These are phyloP conservation scores for Melampsora larici-populina DNA, from an alignment of 1,284 basidiomycete genomes.

Conservation along the genomic window DNA sequence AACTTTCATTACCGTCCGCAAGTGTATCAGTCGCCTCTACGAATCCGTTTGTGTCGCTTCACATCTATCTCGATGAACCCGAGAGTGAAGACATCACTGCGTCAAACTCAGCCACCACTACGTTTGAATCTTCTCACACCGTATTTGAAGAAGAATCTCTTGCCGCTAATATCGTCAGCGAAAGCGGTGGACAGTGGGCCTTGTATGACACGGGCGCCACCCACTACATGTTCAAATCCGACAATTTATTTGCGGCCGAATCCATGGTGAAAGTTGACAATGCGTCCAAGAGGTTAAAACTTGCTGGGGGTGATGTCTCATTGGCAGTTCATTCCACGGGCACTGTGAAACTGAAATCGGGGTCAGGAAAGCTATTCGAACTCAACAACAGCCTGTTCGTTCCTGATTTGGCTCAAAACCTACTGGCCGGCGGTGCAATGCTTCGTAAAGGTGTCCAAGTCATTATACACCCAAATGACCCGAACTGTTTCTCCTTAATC, in stretches of 20 bases:
- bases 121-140: not conserved
- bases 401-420: not conserved
- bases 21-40: not conserved
- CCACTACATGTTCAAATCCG: slow-evolving; percentile 25
- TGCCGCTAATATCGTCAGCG: not conserved
- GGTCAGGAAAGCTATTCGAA: not conserved
- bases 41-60: not conserved
- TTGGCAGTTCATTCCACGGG: not conserved
- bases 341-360: not conserved
- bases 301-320: not conserved
- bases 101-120: not conserved
- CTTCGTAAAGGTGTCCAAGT: no score
- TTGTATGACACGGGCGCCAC: not conserved
- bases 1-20: not conserved
- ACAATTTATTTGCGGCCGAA: not conserved
- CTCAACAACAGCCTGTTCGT: not conserved
- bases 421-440: not conserved
- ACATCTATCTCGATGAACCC: not conserved
- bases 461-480: not conserved
- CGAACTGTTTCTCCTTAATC: not conserved
- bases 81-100: not conserved
- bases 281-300: not conserved
- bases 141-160: not conserved
- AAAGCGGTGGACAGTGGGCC: not conserved
- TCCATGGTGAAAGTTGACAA: not conserved